These are phyloP conservation scores for Fusarium compactum DNA, from an alignment of 2,329 filamentous ascomycete species.

Conservation along the genomic window DNA sequence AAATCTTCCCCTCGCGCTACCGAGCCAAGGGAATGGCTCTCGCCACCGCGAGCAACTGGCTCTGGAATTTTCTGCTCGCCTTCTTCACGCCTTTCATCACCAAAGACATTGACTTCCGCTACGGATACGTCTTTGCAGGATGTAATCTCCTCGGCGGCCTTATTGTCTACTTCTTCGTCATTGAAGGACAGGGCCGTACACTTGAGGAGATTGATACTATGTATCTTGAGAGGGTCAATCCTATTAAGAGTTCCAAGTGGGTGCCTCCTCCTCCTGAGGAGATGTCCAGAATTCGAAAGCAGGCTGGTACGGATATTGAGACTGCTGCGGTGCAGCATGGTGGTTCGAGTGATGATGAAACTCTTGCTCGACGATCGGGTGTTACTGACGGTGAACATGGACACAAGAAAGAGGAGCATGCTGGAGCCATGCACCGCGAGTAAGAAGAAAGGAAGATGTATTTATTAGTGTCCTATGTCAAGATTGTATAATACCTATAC, in stretches of 20 bases:
- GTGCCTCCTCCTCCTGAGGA: constrained; percentile 58
- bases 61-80: constrained; percentile 79
- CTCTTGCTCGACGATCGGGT: constrained; percentile 18
- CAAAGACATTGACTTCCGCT: constrained; percentile 75
- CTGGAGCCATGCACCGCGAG: constrained; percentile 29
- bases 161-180: constrained; percentile 82
- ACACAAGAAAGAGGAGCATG: constrained; percentile 31
- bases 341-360: constrained; percentile 36
- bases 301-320: constrained; percentile 57
- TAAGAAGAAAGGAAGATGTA: neutral
- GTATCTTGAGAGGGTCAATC: constrained; percentile 75
- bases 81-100: constrained; percentile 88
- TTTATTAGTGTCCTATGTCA: neutral
- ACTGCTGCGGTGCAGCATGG: constrained; percentile 1
- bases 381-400: constrained; percentile 11
- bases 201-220: constrained; percentile 85
- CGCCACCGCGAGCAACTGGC: constrained; percentile 73
- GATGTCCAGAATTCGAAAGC: constrained; percentile 56
- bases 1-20: constrained; percentile 74
- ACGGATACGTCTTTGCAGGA: constrained; percentile 81
- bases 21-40: constrained; percentile 71
- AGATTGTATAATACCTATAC: constrained; percentile 16
- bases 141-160: constrained; percentile 74
- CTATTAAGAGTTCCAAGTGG: constrained; percentile 72
- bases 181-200: constrained; percentile 78